A percentile compares a stretch with the other conserved stretches of the same genome.
These are phyloP conservation scores for Debaryomyces psychrophilus DNA, from an alignment of 1,139 yeast species.

Conservation along the genomic window DNA sequence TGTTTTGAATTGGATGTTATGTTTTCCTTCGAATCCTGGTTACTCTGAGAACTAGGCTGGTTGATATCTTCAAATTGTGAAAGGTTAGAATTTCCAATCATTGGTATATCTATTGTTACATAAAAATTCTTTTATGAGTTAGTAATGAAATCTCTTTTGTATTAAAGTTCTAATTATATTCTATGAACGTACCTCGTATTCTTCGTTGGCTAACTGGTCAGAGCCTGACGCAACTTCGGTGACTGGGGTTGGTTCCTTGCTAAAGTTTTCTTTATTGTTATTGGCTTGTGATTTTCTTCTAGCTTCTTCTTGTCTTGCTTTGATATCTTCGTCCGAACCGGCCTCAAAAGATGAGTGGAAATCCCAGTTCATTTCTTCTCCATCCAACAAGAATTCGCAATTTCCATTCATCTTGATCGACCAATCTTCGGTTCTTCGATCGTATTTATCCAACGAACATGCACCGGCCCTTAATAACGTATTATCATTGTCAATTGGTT, in stretches of 20 bases:
- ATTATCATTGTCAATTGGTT: slow-evolving; percentile 47
- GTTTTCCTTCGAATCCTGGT: slow-evolving; percentile 9
- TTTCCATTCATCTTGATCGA: slow-evolving; percentile 63
- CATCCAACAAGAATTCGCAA: slow-evolving; percentile 63
- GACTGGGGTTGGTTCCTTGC: slow-evolving; percentile 20
- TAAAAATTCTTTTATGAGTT: slow-evolving; percentile 36
- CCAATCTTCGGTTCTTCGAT: slow-evolving; percentile 47
- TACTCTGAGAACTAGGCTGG: slow-evolving; percentile 14
- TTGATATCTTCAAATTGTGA: slow-evolving; percentile 13
- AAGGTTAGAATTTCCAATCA: slow-evolving; percentile 24
- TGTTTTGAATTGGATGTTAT: slow-evolving; percentile 12
- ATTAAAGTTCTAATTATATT: slow-evolving; percentile 13
- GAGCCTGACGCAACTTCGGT: slow-evolving; percentile 26
- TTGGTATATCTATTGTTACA: slow-evolving; percentile 47
- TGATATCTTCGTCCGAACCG: slow-evolving; percentile 75
- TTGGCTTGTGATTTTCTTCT: slow-evolving; percentile 17
- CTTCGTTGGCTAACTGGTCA: slow-evolving; percentile 26
- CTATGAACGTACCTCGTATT: slow-evolving; percentile 42
- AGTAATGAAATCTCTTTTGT: slow-evolving; percentile 11
- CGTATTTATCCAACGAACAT: slow-evolving; percentile 45
- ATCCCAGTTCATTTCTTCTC: slow-evolving; percentile 94
- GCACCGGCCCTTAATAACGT: slow-evolving; percentile 52
- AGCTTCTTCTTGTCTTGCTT: slow-evolving; percentile 42
- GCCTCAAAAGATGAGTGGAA: slow-evolving; percentile 72
- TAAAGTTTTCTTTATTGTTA: neutral